Conservation (phyloP, 768 basidiomycete genomes). For the Scleroderma citrinum region DNA sequence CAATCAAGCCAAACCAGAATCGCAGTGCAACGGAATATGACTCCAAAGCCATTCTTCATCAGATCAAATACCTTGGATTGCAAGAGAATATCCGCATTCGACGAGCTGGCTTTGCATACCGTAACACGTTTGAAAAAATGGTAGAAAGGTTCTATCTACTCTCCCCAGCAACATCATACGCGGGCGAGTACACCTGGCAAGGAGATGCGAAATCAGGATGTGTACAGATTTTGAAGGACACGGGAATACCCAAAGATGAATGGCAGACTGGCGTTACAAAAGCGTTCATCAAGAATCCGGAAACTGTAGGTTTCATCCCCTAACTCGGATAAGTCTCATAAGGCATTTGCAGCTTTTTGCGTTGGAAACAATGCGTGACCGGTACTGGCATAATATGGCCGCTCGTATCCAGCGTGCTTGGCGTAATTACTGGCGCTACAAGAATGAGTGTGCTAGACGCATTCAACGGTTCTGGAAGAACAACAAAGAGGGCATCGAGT, state of each 20-base stretch:
- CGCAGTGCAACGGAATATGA: conserved; percentile 91
- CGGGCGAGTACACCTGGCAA: conserved; percentile 96
- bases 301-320: conserved; percentile 58
- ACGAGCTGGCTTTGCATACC: conserved; percentile 95
- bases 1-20: conserved; percentile 98
- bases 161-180: conserved; percentile 93
- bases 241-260: conserved; percentile 92
- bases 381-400: conserved; percentile 99
- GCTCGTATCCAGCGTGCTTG: conserved; percentile 92
- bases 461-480: conserved; percentile 99
- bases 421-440: conserved; percentile 93
- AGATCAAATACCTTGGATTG: conserved; percentile 97
- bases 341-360: conserved; percentile 74
- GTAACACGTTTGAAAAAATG: conserved; percentile 99
- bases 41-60: conserved; percentile 90
- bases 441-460: conserved; percentile 88
- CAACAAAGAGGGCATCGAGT: conserved; percentile 90
- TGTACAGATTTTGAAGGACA: conserved; percentile 87
- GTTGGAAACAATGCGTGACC: conserved; percentile 96
- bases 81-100: conserved; percentile 98
- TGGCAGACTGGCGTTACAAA: conserved; percentile 99
- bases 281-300: conserved; percentile 99
- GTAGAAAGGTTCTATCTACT: conserved; percentile 96
- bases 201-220: conserved; percentile 90
- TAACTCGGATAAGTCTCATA: not conserved